Conservation (phyloP, 2,329 filamentous ascomycete genomes). For the Drechslerella dactyloides region DNA sequence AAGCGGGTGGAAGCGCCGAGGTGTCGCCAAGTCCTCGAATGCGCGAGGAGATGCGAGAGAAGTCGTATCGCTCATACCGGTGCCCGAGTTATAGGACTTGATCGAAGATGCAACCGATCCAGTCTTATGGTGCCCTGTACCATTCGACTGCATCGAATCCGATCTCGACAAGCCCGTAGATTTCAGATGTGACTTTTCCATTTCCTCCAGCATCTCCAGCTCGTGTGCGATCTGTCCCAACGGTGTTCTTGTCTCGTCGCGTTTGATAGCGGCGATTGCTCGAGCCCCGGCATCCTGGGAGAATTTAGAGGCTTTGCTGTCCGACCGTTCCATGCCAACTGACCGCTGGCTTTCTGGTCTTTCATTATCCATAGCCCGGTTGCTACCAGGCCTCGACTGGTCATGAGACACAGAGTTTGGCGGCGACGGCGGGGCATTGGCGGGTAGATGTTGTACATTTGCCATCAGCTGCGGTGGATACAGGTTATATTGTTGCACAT, state of each 20-base stretch:
- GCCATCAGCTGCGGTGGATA: constrained; percentile 83
- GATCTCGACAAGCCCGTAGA: constrained; percentile 45
- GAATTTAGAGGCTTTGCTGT: constrained; percentile 55
- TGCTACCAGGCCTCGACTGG: constrained; percentile 42
- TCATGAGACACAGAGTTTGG: constrained; percentile 68
- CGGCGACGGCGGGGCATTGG: constrained; percentile 77
- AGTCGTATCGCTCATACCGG: constrained; percentile 55
- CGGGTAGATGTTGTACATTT: constrained; percentile 84
- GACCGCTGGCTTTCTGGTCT: constrained; percentile 34
- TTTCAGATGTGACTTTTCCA: constrained; percentile 51
- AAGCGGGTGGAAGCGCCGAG: constrained; percentile 53
- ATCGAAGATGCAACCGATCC: constrained; percentile 68
- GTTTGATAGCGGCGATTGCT: constrained; percentile 55
- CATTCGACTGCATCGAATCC: constrained; percentile 51
- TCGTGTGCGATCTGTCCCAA: constrained; percentile 77
- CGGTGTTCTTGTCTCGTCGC: constrained; percentile 66
- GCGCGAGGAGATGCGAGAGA: constrained; percentile 59
- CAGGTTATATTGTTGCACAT: constrained; percentile 92
- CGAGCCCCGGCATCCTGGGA: constrained; percentile 69
- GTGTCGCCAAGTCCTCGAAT: constrained; percentile 44
- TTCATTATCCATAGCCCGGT: constrained; percentile 54
- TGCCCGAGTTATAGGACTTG: constrained; percentile 58
- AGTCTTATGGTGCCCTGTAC: constrained; percentile 53
- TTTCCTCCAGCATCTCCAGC: constrained; percentile 68
- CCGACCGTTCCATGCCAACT: constrained; percentile 41